Percentiles rank a stretch among this genome's conserved stretches.
Conservation (phyloP, 1,284 basidiomycete species). For the Boletus sp. region DNA sequence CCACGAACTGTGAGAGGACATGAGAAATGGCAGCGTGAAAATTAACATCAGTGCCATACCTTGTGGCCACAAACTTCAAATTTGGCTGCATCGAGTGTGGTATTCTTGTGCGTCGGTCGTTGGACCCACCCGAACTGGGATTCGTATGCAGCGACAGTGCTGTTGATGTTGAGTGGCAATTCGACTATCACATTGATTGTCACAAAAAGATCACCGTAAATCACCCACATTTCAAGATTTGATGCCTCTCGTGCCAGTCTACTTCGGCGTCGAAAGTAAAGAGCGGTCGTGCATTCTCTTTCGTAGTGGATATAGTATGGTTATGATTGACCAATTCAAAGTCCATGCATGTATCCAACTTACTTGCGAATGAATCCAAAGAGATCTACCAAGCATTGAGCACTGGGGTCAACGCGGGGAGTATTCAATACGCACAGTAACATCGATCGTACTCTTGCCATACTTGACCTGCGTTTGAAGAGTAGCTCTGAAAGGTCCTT, state of each 20-base stretch:
- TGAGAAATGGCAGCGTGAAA: neutral
- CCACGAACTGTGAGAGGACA: constrained; percentile 61
- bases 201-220: neutral
- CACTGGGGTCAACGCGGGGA: neutral
- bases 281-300: constrained; percentile 70
- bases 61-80: constrained; percentile 84
- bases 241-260: constrained; percentile 92
- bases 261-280: constrained; percentile 85
- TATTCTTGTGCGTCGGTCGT: constrained; percentile 93
- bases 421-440: constrained; percentile 57
- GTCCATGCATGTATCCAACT: constrained; percentile 12
- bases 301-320: constrained; percentile 55
- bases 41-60: constrained; percentile 44
- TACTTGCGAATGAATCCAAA: constrained; percentile 78
- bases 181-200: constrained; percentile 63
- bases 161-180: constrained; percentile 84
- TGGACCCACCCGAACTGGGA: constrained; percentile 93
- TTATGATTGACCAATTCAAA: constrained; percentile 2
- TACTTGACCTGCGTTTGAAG: constrained; percentile 74
- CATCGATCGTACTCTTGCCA: constrained; percentile 76
- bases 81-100: constrained; percentile 81
- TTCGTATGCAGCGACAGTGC: constrained; percentile 87
- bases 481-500: constrained; percentile 82
- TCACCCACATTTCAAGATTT: constrained; percentile 84
- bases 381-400: constrained; percentile 69